Conservation (phyloP, 2,329 filamentous ascomycete species). For the Arachnopeziza araneosa region DNA sequence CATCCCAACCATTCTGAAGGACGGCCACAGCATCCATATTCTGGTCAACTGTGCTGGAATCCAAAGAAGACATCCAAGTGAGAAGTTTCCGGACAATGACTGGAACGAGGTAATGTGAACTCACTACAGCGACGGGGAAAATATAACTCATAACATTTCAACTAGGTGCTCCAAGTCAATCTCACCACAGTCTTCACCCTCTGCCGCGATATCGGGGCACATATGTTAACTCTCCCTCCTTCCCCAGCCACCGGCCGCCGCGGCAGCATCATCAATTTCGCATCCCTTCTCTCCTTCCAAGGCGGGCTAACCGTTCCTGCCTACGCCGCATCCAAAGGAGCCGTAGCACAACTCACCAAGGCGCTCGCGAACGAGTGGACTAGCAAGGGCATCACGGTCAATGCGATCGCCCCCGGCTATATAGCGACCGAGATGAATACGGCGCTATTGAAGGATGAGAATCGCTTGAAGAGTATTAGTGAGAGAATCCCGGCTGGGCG, state of each 20-base stretch:
- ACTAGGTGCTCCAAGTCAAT: constrained; percentile 71
- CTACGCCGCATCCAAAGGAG: constrained; percentile 82
- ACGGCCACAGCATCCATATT: constrained; percentile 39
- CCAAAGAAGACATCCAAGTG: constrained; percentile 30
- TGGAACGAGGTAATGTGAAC: constrained; percentile 32
- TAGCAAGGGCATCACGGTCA: constrained; percentile 72
- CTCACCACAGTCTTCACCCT: constrained; percentile 75
- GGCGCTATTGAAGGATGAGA: constrained; percentile 68
- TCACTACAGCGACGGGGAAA: too few relatives aligned
- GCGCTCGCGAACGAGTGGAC: constrained; percentile 84
- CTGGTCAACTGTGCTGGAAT: constrained; percentile 43
- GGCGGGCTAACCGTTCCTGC: constrained; percentile 85
- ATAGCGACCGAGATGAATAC: constrained; percentile 93
- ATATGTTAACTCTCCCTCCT: constrained; percentile 57
- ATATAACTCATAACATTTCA: not conserved
- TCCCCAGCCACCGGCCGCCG: constrained; percentile 70
- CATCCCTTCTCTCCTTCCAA: constrained; percentile 81
- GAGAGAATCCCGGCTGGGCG: constrained; percentile 76
- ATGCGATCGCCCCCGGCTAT: constrained; percentile 85
- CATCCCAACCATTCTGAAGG: constrained; percentile 52
- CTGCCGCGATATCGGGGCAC: constrained; percentile 69
- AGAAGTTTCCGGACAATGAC: constrained; percentile 35
- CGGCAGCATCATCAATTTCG: constrained; percentile 79
- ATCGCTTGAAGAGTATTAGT: constrained; percentile 66
- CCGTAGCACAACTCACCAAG: constrained; percentile 61